phyloP scores from a whole-genome alignment of 2,329 filamentous ascomycete species.

The Cladosporium sp. region DNA sequence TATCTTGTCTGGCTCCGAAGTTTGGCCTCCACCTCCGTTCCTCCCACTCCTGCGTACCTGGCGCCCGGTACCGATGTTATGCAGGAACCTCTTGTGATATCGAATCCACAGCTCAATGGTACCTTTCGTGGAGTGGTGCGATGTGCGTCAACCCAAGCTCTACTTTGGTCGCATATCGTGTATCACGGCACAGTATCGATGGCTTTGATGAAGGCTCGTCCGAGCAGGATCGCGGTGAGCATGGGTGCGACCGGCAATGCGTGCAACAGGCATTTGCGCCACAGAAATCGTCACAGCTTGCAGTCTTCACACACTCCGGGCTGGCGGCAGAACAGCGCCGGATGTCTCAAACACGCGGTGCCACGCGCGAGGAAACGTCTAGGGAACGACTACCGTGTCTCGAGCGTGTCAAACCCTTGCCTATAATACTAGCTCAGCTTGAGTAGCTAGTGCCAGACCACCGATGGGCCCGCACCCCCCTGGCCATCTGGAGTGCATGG shows the following conservation, averaged over 20 bases:
- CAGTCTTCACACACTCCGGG: not conserved
- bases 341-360: not conserved
- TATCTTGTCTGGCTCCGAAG: not conserved
- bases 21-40: not conserved
- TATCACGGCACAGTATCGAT: not conserved
- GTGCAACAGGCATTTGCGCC: not conserved
- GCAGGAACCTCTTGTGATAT: slow-evolving; percentile 4
- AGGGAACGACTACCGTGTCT: not conserved
- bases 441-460: not conserved
- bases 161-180: not conserved
- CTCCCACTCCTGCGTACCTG: not conserved
- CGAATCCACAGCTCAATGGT: not conserved
- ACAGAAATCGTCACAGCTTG: not conserved
- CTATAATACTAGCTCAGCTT: not conserved
- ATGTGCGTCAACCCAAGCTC: not conserved
- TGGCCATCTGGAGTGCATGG: not conserved
- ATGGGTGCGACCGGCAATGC: not conserved
- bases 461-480: not conserved
- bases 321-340: not conserved
- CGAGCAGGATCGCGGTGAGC: not conserved
- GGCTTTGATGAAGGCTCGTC: not conserved
- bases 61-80: slow-evolving; percentile 2
- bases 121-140: not conserved
- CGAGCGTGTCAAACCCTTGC: not conserved
- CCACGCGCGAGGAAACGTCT: not conserved